Evolutionary conservation across 2,329 filamentous ascomycete species (phyloP).

Genomic region (Aureobasidium sp.): DNA sequence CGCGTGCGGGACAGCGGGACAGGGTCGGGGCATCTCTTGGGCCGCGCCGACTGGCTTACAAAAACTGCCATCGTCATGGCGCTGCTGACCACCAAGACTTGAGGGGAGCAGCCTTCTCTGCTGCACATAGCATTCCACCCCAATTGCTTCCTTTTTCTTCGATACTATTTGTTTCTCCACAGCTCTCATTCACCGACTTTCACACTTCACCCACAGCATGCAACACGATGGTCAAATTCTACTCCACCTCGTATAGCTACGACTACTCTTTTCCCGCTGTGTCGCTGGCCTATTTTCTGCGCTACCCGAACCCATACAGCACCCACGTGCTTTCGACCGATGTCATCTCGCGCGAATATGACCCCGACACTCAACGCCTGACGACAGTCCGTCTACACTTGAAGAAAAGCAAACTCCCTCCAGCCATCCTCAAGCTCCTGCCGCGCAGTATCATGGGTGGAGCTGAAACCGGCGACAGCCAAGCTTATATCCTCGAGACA

Average conservation of each 20-base stretch:
- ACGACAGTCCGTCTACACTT: conserved; percentile 73
- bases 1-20: not conserved
- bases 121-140: not conserved
- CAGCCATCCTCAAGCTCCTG: conserved; percentile 66
- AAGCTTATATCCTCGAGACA: conserved; percentile 72
- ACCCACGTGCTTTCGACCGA: conserved; percentile 77
- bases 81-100: conserved; percentile 2
- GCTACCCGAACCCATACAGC: conserved; percentile 79
- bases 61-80: not conserved
- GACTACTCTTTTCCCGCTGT: conserved; percentile 77
- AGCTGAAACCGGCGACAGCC: conserved; percentile 49
- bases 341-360: conserved; percentile 66
- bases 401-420: conserved; percentile 71
- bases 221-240: conserved; percentile 44
- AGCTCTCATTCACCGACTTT: conserved; percentile 1
- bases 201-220: not conserved
- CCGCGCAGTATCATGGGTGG: conserved; percentile 60
- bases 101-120: not conserved
- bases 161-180: conserved; percentile 3
- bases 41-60: conserved; percentile 1
- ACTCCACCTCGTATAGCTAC: conserved; percentile 57
- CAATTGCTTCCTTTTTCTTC: not conserved
- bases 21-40: not conserved
- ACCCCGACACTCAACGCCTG: conserved; percentile 63
- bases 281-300: conserved; percentile 80